A percentile compares a stretch with the other conserved stretches of the same genome.
Evolutionary conservation across 2,329 filamentous ascomycete genomes (phyloP).

Genomic region (Raffaelea ambrosiae): DNA sequence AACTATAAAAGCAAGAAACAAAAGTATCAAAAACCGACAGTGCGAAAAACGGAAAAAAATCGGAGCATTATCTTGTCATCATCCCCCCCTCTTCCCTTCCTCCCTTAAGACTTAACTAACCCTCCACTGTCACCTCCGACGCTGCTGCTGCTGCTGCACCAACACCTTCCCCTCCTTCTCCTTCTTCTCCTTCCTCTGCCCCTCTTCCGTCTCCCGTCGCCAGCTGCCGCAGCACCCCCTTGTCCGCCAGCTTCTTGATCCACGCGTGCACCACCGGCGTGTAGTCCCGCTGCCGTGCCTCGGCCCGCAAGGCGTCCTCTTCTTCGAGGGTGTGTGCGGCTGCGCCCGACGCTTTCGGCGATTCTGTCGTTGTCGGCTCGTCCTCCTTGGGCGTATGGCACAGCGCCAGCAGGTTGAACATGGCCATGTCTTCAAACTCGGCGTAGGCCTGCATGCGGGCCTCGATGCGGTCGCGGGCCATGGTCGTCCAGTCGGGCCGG

Average conservation of each 20-base stretch:
- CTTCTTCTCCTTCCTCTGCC: no score
- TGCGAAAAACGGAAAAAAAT: no score
- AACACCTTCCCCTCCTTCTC: no score
- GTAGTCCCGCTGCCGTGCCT: conserved; percentile 56
- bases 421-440: conserved; percentile 7
- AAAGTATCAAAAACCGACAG: no score
- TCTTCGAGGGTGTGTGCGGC: conserved; percentile 30
- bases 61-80: no score
- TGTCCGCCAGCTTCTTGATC: conserved; percentile 60
- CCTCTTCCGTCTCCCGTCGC: conserved; percentile 9
- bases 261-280: conserved; percentile 60
- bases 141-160: not conserved
- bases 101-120: not conserved
- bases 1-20: no score
- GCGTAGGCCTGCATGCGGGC: conserved; percentile 44
- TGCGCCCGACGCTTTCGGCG: conserved; percentile 13
- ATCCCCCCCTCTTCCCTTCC: not conserved
- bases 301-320: conserved; percentile 39
- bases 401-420: conserved; percentile 61
- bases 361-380: conserved; percentile 13
- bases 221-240: conserved; percentile 46
- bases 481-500: conserved; percentile 58
- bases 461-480: conserved; percentile 57
- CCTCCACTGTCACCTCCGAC: no score
- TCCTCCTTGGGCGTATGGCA: conserved; percentile 48